phyloP scores from a whole-genome alignment of 768 basidiomycete species.

The Trametes meyenii region DNA sequence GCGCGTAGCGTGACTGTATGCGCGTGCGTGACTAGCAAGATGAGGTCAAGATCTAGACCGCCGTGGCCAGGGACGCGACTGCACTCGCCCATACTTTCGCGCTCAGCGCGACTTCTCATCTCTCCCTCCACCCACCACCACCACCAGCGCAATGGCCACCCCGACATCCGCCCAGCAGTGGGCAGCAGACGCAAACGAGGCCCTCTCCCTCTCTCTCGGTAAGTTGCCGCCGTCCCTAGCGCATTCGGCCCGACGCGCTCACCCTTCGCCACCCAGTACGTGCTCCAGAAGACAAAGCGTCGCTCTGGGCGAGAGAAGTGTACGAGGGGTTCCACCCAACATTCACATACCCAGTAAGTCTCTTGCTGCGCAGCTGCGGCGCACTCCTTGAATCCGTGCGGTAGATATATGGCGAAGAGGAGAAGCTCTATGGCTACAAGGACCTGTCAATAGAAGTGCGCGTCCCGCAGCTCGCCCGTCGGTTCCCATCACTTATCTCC shows the following conservation, averaged over 20 bases:
- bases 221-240: slow-evolving; percentile 19
- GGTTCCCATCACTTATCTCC: background rate
- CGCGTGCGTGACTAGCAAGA: slow-evolving; percentile 20
- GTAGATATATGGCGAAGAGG: slow-evolving; percentile 94
- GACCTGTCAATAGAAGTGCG: slow-evolving; percentile 82
- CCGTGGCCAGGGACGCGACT: slow-evolving; percentile 22
- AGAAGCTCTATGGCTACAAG: slow-evolving; percentile 94
- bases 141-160: slow-evolving; percentile 10
- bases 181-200: slow-evolving; percentile 81
- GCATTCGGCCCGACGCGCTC: slow-evolving; percentile 9
- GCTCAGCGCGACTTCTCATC: slow-evolving; percentile 17
- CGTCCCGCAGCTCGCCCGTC: slow-evolving; percentile 8
- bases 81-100: slow-evolving; percentile 12
- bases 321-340: slow-evolving; percentile 76
- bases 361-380: background rate
- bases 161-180: slow-evolving; percentile 48
- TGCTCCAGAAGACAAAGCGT: slow-evolving; percentile 63
- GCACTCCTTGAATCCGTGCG: background rate
- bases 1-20: slow-evolving; percentile 12
- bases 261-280: slow-evolving; percentile 52
- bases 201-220: slow-evolving; percentile 78
- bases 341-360: slow-evolving; percentile 91
- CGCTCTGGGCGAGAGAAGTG: slow-evolving; percentile 56
- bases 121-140: slow-evolving; percentile 17
- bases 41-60: slow-evolving; percentile 23